Conservation (phyloP, 768 basidiomycete genomes). For the Cyclocybe aegerita region DNA sequence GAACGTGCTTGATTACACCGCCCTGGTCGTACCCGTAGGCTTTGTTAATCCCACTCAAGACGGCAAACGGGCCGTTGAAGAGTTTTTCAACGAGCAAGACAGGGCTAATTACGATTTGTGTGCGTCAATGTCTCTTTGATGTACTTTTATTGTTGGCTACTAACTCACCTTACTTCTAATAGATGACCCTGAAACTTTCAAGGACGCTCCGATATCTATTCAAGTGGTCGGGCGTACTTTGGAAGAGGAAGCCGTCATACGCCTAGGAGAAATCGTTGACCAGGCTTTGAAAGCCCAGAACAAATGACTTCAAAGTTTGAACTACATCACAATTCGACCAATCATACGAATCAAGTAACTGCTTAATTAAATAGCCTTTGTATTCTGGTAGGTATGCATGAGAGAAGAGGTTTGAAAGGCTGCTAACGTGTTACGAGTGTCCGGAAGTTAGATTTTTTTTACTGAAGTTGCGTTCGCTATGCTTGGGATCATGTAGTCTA, state of each 20-base stretch:
- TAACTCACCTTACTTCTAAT: neutral
- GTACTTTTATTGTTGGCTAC: neutral
- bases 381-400: no score
- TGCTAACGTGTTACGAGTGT: no score
- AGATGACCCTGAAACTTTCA: constrained; percentile 61
- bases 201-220: constrained; percentile 58
- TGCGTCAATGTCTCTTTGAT: constrained; percentile 26
- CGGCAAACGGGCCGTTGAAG: constrained; percentile 36
- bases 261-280: constrained; percentile 67
- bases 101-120: constrained; percentile 50
- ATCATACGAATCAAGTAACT: no score
- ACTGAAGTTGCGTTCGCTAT: no score
- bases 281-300: constrained; percentile 39
- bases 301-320: neutral
- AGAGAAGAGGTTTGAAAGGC: no score
- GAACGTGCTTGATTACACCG: constrained; percentile 69
- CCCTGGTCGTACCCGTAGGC: constrained; percentile 59
- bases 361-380: no score
- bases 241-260: constrained; percentile 76
- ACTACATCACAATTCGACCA: no score
- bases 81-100: constrained; percentile 52
- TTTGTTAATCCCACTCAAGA: constrained; percentile 57
- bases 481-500: no score
- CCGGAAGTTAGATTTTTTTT: no score
- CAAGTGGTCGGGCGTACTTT: constrained; percentile 69